A percentile compares a stretch with the other conserved stretches of the same genome.
phyloP scores from a whole-genome alignment of 2,329 filamentous ascomycete genomes.

The Bipolaris zeicola region DNA sequence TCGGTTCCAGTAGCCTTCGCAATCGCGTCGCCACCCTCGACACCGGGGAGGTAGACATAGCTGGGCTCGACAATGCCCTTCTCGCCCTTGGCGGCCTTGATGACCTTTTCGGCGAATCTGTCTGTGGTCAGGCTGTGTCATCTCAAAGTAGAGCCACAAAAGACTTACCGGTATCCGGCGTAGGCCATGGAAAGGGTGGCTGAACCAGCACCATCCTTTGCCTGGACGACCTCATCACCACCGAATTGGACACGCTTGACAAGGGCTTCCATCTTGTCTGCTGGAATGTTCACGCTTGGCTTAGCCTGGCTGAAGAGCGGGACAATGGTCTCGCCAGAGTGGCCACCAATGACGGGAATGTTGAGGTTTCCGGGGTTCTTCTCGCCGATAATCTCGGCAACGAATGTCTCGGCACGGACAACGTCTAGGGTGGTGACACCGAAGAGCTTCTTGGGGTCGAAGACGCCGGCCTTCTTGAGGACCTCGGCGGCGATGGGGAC shows the following conservation, averaged over 20 bases:
- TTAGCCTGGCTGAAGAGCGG: conserved; percentile 93
- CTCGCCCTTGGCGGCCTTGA: conserved; percentile 86
- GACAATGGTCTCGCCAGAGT: conserved; percentile 98
- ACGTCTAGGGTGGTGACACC: conserved; percentile 99
- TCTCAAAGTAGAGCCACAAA: background rate
- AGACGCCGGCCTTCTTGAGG: conserved; percentile 89
- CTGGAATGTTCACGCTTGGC: conserved; percentile 78
- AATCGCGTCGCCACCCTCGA: conserved; percentile 85
- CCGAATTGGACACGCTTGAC: conserved; percentile 97
- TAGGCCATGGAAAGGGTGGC: conserved; percentile 95
- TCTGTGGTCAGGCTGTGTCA: background rate
- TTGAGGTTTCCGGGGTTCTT: conserved; percentile 80
- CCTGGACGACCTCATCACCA: conserved; percentile 95
- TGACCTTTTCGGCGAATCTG: conserved; percentile 88
- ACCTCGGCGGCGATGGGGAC: conserved; percentile 97
- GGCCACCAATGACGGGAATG: conserved; percentile 92
- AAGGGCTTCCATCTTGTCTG: conserved; percentile 87
- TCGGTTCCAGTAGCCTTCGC: conserved; percentile 81
- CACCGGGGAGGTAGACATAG: conserved; percentile 91
- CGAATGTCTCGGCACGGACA: conserved; percentile 96
- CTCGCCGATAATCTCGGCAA: conserved; percentile 81
- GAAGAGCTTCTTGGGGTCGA: conserved; percentile 94
- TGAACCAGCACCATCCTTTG: conserved; percentile 89
- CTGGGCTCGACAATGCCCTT: conserved; percentile 93
- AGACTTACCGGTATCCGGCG: conserved; percentile 72